Evolutionary conservation across 805 yeast genomes (phyloP).

Genomic region (Starmerella floricola): DNA sequence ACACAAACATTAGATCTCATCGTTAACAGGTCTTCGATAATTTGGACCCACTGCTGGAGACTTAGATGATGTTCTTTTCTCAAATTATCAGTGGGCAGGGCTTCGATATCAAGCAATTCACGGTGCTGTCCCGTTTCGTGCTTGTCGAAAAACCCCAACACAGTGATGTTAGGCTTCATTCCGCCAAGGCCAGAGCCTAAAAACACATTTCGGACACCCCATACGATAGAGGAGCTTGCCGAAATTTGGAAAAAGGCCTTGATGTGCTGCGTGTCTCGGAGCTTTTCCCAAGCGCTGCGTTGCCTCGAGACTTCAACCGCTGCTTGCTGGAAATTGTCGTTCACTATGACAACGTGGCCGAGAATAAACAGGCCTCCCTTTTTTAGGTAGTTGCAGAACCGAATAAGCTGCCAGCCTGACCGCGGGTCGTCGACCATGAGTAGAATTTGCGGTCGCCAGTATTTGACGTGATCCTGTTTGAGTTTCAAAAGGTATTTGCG

Average conservation of each 20-base stretch:
- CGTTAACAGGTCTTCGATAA: slow-evolving; percentile 76
- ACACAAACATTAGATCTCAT: slow-evolving; percentile 88
- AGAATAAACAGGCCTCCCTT: slow-evolving; percentile 88
- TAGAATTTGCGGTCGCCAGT: slow-evolving; percentile 95
- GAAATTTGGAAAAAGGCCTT: slow-evolving; percentile 93
- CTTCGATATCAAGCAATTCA: slow-evolving; percentile 30
- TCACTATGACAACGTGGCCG: slow-evolving; percentile 75
- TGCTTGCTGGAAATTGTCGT: slow-evolving; percentile 43
- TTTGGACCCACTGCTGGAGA: slow-evolving; percentile 78
- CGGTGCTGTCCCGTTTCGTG: slow-evolving; percentile 17
- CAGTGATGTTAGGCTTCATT: slow-evolving; percentile 93
- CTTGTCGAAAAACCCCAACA: slow-evolving; percentile 75
- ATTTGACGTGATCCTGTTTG: slow-evolving; percentile 86
- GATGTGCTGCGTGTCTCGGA: slow-evolving; percentile 63
- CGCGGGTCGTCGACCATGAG: slow-evolving; percentile 84
- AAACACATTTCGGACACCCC: slow-evolving; percentile 92
- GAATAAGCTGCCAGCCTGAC: slow-evolving; percentile 80
- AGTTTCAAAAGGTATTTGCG: slow-evolving; percentile 75
- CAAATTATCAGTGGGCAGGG: slow-evolving; percentile 68
- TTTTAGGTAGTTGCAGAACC: slow-evolving; percentile 85
- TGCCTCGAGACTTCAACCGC: slow-evolving; percentile 60
- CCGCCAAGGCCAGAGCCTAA: slow-evolving; percentile 96
- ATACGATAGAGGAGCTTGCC: slow-evolving; percentile 71
- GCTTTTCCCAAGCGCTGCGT: slow-evolving; percentile 67
- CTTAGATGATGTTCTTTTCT: slow-evolving; percentile 57